These are phyloP conservation scores for Kwoniella pini DNA, from an alignment of 768 basidiomycete genomes.

Conservation along the genomic window DNA sequence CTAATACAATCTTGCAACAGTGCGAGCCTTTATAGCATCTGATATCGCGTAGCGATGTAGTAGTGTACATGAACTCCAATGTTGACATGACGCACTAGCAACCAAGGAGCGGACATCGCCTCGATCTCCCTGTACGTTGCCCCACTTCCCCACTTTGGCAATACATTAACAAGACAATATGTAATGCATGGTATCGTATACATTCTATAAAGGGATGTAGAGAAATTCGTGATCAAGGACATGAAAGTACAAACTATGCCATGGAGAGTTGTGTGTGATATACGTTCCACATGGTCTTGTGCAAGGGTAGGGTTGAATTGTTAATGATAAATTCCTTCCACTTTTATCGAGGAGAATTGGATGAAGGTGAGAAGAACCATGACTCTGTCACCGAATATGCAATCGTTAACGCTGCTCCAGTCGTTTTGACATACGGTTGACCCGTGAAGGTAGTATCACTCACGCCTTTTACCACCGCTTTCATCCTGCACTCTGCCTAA, in stretches of 20 bases:
- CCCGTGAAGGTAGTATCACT: constrained; percentile 24
- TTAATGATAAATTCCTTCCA: too few relatives aligned
- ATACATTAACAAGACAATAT: neutral
- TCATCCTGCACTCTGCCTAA: constrained; percentile 46
- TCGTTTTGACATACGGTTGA: too few relatives aligned
- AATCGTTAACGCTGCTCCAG: neutral
- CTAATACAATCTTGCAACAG: too few relatives aligned
- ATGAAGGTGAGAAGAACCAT: constrained; percentile 32
- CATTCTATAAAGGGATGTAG: too few relatives aligned
- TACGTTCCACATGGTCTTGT: too few relatives aligned
- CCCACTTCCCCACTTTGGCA: constrained; percentile 1
- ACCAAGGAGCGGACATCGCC: constrained; percentile 1
- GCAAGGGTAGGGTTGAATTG: too few relatives aligned
- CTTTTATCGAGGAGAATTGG: constrained; percentile 19
- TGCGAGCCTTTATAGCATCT: too few relatives aligned
- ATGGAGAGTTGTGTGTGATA: neutral
- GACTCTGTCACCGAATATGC: constrained; percentile 24
- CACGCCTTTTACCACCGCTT: constrained; percentile 44
- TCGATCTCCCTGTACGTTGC: neutral
- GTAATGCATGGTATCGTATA: constrained; percentile 14
- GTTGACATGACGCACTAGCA: constrained; percentile 4
- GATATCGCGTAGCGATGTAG: too few relatives aligned
- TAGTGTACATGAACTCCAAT: too few relatives aligned
- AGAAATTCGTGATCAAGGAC: neutral
- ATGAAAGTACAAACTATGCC: neutral